phyloP scores from a whole-genome alignment of 306 rosid species.

The Hippophae tibetana region DNA sequence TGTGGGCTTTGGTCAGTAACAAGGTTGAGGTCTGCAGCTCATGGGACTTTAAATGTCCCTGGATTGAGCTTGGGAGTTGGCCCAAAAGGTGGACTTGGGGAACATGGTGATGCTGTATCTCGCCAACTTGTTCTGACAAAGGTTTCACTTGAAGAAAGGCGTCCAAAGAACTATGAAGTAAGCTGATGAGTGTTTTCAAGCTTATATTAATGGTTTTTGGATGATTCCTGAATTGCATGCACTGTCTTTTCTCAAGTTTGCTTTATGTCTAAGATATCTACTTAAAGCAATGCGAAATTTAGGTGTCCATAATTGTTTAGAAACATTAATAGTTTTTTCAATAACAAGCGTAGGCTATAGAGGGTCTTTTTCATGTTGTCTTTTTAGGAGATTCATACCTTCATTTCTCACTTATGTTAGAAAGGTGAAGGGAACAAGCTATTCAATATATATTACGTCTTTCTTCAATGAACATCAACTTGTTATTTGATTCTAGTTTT shows the following conservation, averaged over 20 bases:
- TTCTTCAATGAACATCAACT: no score
- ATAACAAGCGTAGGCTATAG: no score
- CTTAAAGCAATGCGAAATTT: not conserved
- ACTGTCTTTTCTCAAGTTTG: slow-evolving; percentile 2
- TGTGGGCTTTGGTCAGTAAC: slow-evolving; percentile 96
- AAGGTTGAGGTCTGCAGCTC: slow-evolving; percentile 92
- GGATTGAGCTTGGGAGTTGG: slow-evolving; percentile 93
- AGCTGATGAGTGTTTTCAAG: slow-evolving; percentile 39
- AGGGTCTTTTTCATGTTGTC: no score
- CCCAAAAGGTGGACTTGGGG: slow-evolving; percentile 98
- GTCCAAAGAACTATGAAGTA: slow-evolving; percentile 99
- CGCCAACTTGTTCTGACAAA: slow-evolving; percentile 97
- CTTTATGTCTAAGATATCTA: not conserved
- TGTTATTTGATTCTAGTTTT: no score
- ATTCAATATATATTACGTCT: no score
- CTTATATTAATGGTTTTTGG: slow-evolving; percentile 1
- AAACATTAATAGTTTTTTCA: no score
- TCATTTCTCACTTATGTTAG: no score
- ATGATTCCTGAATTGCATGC: slow-evolving; percentile 7
- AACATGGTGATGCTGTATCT: slow-evolving; percentile 91
- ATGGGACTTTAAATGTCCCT: slow-evolving; percentile 84
- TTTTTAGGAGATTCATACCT: no score
- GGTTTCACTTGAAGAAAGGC: slow-evolving; percentile 93
- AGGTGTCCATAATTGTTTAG: no score
- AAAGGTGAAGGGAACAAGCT: no score